phyloP scores from a whole-genome alignment of 1,284 basidiomycete genomes.

The Leucoagaricus sp. region DNA sequence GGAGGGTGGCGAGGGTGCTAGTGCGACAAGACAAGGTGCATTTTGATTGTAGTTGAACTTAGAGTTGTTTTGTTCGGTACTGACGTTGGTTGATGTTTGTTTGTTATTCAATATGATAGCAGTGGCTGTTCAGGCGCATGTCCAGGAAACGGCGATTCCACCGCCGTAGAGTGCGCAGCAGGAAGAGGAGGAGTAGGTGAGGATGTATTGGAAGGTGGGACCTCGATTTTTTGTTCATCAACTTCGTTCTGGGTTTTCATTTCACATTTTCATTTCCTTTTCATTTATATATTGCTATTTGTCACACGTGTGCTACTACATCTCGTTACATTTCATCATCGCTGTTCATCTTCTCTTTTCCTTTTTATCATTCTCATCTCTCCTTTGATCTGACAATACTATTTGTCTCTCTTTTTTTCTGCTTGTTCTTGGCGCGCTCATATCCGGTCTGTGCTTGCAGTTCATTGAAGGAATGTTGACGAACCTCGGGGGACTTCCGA shows the following conservation, averaged over 20 bases:
- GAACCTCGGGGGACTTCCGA: constrained; percentile 71
- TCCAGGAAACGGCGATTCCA: constrained; percentile 47
- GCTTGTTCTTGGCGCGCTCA: no score
- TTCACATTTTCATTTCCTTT: no score
- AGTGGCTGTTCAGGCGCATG: constrained; percentile 17
- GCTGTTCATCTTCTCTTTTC: background rate
- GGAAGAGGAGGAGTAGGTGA: constrained; percentile 83
- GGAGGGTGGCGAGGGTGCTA: constrained; percentile 18
- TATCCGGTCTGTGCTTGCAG: constrained; percentile 31
- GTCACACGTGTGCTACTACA: no score
- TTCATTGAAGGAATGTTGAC: constrained; percentile 86
- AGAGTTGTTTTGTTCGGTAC: background rate
- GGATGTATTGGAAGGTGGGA: constrained; percentile 79
- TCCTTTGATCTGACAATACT: no score
- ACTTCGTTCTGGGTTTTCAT: no score
- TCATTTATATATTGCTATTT: no score
- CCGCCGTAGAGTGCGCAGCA: constrained; percentile 65
- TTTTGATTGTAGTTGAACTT: no score
- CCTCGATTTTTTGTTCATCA: constrained; percentile 15
- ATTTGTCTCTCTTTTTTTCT: no score
- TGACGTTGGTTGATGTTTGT: constrained; percentile 4
- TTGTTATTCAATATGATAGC: constrained; percentile 9
- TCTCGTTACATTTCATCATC: background rate
- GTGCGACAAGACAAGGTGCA: constrained; percentile 35
- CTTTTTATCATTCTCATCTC: no score